A percentile compares a stretch with the other conserved stretches of the same genome.
phyloP scores from a whole-genome alignment of 441 rosid genomes.

The Syzygium syzygioides region DNA sequence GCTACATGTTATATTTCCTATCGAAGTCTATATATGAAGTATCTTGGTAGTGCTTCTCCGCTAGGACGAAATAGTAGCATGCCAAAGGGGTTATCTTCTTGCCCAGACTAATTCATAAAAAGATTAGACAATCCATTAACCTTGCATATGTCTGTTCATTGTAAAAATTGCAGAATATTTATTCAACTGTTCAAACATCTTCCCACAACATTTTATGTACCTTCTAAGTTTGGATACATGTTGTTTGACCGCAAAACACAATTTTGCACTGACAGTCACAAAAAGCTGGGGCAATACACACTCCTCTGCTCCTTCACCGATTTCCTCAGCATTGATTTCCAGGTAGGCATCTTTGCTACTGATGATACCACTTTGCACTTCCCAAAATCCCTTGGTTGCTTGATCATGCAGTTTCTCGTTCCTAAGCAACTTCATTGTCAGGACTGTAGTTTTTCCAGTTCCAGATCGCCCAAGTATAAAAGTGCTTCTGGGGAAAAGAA shows the following conservation, averaged over 20 bases:
- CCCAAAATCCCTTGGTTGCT: slow-evolving; percentile 16
- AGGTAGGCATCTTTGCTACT: not conserved
- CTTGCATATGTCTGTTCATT: not conserved
- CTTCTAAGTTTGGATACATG: slow-evolving; percentile 37
- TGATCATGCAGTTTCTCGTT: slow-evolving; percentile 24
- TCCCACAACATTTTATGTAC: slow-evolving; percentile 11
- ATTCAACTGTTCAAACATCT: not conserved
- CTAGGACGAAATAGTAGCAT: not conserved
- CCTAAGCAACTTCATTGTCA: slow-evolving; percentile 39
- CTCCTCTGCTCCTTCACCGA: not conserved
- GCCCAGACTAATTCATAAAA: not conserved
- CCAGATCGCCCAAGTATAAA: slow-evolving; percentile 60
- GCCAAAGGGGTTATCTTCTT: not conserved
- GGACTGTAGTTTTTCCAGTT: slow-evolving; percentile 54
- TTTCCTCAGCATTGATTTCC: not conserved
- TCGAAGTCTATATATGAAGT: not conserved
- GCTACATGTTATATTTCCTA: not conserved
- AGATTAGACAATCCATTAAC: not conserved
- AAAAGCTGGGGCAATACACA: slow-evolving; percentile 38
- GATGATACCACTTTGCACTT: not conserved
- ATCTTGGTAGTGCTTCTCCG: not conserved
- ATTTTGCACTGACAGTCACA: slow-evolving; percentile 42
- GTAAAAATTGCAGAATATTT: not conserved
- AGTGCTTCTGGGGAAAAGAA: slow-evolving; percentile 28
- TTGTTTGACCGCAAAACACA: slow-evolving; percentile 42